Evolutionary conservation across 2,329 filamentous ascomycete genomes (phyloP).

Genomic region (Claviceps sp.): DNA sequence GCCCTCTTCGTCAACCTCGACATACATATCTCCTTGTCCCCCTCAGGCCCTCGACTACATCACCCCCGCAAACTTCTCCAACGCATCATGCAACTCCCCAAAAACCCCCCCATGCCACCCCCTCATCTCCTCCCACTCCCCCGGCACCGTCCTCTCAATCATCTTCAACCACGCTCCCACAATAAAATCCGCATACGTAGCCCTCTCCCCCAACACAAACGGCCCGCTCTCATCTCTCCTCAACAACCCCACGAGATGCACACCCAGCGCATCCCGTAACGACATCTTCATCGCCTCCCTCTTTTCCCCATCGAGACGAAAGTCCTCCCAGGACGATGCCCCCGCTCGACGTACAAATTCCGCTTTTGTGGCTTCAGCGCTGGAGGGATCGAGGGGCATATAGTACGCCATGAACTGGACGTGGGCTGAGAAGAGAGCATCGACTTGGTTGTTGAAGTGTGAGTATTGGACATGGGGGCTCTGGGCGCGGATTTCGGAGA

Average conservation of each 20-base stretch:
- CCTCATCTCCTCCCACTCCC: constrained; percentile 33
- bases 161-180: constrained; percentile 43
- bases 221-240: constrained; percentile 25
- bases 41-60: neutral
- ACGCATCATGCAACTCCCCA: constrained; percentile 33
- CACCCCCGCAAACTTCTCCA: constrained; percentile 22
- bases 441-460: constrained; percentile 39
- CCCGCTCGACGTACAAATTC: constrained; percentile 36
- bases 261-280: constrained; percentile 26
- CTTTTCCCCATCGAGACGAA: constrained; percentile 23
- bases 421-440: constrained; percentile 37
- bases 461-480: constrained; percentile 10
- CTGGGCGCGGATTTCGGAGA: constrained; percentile 18
- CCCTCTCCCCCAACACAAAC: constrained; percentile 31
- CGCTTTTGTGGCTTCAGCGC: constrained; percentile 28
- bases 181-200: constrained; percentile 42
- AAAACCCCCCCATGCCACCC: constrained; percentile 38
- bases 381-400: constrained; percentile 38
- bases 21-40: no score
- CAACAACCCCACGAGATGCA: constrained; percentile 28
- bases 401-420: constrained; percentile 23
- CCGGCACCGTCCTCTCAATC: constrained; percentile 24
- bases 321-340: constrained; percentile 29
- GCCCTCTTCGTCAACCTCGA: no score
- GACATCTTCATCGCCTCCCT: constrained; percentile 23